Evolutionary conservation across 140 eudicot genomes (phyloP).

Genomic region (Ambrosia hybrid): DNA sequence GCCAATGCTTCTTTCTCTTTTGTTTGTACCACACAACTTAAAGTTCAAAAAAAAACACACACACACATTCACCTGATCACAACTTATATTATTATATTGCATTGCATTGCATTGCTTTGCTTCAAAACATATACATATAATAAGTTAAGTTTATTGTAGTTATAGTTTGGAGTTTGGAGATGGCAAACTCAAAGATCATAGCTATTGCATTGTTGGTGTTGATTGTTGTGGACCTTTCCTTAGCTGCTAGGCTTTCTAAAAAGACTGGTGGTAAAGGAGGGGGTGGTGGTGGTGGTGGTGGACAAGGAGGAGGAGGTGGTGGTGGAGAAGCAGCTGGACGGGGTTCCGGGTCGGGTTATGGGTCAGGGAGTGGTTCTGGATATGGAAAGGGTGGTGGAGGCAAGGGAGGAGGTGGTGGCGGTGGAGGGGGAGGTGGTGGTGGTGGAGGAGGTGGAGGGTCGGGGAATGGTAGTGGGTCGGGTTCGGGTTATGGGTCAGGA

Average conservation of each 20-base stretch:
- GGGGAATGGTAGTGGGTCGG: conserved; percentile 51
- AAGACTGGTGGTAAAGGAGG: conserved; percentile 42
- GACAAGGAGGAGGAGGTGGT: conserved; percentile 35
- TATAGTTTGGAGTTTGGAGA: conserved; percentile 25
- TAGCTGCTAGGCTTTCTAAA: conserved; percentile 54
- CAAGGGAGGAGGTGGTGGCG: conserved; percentile 48
- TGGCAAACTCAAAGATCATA: conserved; percentile 52
- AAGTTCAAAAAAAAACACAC: neutral
- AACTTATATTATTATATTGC: conserved; percentile 2
- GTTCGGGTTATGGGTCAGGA: conserved; percentile 67
- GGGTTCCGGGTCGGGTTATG: conserved; percentile 51
- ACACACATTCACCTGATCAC: neutral
- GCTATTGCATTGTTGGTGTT: conserved; percentile 51
- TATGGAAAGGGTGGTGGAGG: conserved; percentile 51
- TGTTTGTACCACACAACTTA: conserved; percentile 26
- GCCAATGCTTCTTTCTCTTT: conserved; percentile 8
- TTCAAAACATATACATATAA: conserved; percentile 15
- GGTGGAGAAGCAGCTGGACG: conserved; percentile 33
- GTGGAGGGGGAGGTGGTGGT: conserved; percentile 50
- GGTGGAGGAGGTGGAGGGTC: conserved; percentile 51
- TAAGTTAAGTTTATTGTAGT: conserved; percentile 3
- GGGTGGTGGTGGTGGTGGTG: conserved; percentile 49
- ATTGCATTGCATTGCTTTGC: conserved; percentile 23
- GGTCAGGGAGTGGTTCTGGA: conserved; percentile 53
- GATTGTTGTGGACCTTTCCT: conserved; percentile 55